A percentile compares a stretch with the other conserved stretches of the same genome.
Evolutionary conservation across 495 filamentous ascomycete genomes (phyloP).

Genomic region (Schizothecium vesticola): DNA sequence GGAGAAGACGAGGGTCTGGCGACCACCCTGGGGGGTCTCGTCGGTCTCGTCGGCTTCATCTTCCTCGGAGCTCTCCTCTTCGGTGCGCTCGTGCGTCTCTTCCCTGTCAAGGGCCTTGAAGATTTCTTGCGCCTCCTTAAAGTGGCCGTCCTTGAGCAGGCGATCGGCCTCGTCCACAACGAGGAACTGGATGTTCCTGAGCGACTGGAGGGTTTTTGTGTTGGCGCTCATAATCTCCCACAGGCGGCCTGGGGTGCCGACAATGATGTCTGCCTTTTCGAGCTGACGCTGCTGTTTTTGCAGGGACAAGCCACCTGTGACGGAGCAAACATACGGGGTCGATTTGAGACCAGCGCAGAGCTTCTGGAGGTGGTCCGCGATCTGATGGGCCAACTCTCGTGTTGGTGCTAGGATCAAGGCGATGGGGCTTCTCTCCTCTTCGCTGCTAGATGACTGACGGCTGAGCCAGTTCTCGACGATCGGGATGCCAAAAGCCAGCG

Average conservation of each 20-base stretch:
- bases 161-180: slow-evolving; percentile 95
- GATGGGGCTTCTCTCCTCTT: slow-evolving; percentile 50
- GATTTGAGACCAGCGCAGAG: slow-evolving; percentile 59
- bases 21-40: slow-evolving; percentile 32
- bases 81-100: slow-evolving; percentile 16
- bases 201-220: slow-evolving; percentile 48
- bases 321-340: slow-evolving; percentile 63
- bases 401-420: slow-evolving; percentile 91
- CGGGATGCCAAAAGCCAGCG: slow-evolving; percentile 75
- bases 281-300: slow-evolving; percentile 88
- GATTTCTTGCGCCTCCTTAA: slow-evolving; percentile 88
- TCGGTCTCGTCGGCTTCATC: slow-evolving; percentile 27
- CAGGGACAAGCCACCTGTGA: slow-evolving; percentile 86
- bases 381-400: slow-evolving; percentile 86
- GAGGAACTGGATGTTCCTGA: slow-evolving; percentile 69
- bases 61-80: slow-evolving; percentile 37
- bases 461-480: slow-evolving; percentile 62
- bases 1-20: slow-evolving; percentile 93
- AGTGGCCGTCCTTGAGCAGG: slow-evolving; percentile 85
- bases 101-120: slow-evolving; percentile 63
- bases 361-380: slow-evolving; percentile 71
- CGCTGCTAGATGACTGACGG: slow-evolving; percentile 27
- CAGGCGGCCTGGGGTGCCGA: slow-evolving; percentile 86
- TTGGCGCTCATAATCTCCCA: slow-evolving; percentile 86
- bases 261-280: slow-evolving; percentile 71